phyloP scores from a whole-genome alignment of 169 alveolate species.

The Babesia bigemina region DNA sequence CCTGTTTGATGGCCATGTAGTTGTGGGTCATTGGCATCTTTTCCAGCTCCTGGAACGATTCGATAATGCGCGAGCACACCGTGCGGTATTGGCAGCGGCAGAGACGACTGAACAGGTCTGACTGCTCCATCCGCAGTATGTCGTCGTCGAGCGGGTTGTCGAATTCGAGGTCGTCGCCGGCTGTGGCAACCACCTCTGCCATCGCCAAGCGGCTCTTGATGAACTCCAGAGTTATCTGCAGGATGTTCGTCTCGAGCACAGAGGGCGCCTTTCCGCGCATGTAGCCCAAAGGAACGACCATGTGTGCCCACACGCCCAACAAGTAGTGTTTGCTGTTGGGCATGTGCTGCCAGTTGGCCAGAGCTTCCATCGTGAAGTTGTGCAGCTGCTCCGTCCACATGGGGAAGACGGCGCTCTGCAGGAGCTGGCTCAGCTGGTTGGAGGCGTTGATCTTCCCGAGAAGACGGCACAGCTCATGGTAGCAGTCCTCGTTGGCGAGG shows the following conservation, averaged over 20 bases:
- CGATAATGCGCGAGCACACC: slow-evolving; percentile 49
- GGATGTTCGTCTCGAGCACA: slow-evolving; percentile 78
- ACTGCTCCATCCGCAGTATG: slow-evolving; percentile 80
- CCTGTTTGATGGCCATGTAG: slow-evolving; percentile 59
- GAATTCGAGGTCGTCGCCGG: slow-evolving; percentile 61
- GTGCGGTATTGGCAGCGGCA: slow-evolving; percentile 77
- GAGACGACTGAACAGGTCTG: slow-evolving; percentile 78
- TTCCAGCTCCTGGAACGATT: slow-evolving; percentile 36
- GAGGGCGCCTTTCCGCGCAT: slow-evolving; percentile 83
- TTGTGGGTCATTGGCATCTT: slow-evolving; percentile 19
- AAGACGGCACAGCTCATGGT: slow-evolving; percentile 90
- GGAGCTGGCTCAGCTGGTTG: slow-evolving; percentile 82
- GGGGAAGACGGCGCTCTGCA: slow-evolving; percentile 79
- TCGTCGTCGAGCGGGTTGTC: slow-evolving; percentile 73
- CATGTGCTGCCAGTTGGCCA: slow-evolving; percentile 85
- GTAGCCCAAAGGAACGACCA: slow-evolving; percentile 87
- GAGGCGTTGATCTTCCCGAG: slow-evolving; percentile 90
- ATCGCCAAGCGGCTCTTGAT: slow-evolving; percentile 77
- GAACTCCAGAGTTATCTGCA: slow-evolving; percentile 78
- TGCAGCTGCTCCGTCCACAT: slow-evolving; percentile 89
- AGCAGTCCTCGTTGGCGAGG: slow-evolving; percentile 85
- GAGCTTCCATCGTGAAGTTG: slow-evolving; percentile 86
- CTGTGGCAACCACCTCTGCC: slow-evolving; percentile 78
- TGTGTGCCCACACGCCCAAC: slow-evolving; percentile 90
- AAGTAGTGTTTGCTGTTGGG: slow-evolving; percentile 91